Percentiles rank a stretch among this genome's conserved stretches.
Evolutionary conservation across 75 land plant genomes (phyloP).

Genomic region (Selaginella moellendorffii): DNA sequence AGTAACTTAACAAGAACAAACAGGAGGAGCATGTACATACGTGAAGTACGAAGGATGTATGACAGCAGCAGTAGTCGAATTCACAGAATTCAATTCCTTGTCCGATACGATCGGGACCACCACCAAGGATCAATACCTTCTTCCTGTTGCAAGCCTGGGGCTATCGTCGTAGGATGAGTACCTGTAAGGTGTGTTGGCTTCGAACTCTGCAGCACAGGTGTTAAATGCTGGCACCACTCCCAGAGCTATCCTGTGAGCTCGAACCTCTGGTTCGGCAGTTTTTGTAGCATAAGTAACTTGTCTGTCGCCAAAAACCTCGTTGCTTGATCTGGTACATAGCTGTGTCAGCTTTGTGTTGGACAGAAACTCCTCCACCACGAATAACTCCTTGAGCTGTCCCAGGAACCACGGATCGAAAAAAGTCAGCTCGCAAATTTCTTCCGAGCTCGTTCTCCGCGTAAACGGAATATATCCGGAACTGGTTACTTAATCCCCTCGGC

Average conservation of each 20-base stretch:
- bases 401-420: conserved; percentile 93
- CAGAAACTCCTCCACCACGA: conserved; percentile 66
- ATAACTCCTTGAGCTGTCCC: conserved; percentile 63
- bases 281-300: conserved; percentile 84
- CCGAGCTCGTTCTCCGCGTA: conserved; percentile 81
- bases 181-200: conserved; percentile 95
- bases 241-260: conserved; percentile 47
- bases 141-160: conserved; percentile 55
- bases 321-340: conserved; percentile 51
- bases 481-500: conserved; percentile 87
- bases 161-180: conserved; percentile 90
- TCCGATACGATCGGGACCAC: conserved; percentile 96
- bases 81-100: conserved; percentile 99
- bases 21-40: conserved; percentile 29
- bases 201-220: conserved; percentile 99
- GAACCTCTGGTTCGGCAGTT: conserved; percentile 56
- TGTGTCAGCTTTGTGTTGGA: conserved; percentile 35
- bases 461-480: conserved; percentile 81
- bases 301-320: conserved; percentile 86
- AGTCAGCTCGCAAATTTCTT: conserved; percentile 69
- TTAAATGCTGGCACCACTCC: conserved; percentile 87
- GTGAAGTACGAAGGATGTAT: conserved; percentile 86
- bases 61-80: conserved; percentile 99
- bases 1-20: too few relatives aligned
- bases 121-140: conserved; percentile 93